These are phyloP conservation scores for Circinella minor DNA, from an alignment of 371 early-diverging fungal species.

Conservation along the genomic window DNA sequence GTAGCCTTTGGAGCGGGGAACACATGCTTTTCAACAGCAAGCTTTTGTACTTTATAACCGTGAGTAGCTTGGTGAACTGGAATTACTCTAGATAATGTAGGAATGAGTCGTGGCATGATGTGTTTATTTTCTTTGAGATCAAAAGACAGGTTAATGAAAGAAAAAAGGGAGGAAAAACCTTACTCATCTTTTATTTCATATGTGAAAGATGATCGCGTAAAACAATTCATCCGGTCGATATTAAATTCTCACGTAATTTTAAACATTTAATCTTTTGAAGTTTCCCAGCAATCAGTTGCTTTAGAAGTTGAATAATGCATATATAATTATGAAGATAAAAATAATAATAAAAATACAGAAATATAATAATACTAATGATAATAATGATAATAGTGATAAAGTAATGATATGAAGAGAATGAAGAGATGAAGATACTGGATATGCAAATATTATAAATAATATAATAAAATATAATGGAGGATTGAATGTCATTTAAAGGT, in stretches of 20 bases:
- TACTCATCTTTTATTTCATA: neutral
- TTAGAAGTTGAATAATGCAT: too few species aligned
- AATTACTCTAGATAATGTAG: conserved; percentile 17
- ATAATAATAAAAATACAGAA: too few species aligned
- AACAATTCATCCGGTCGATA: conserved; percentile 3
- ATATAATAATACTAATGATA: too few species aligned
- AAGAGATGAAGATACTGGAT: neutral
- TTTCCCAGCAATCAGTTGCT: too few species aligned
- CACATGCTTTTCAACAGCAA: conserved; percentile 37
- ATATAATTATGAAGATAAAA: too few species aligned
- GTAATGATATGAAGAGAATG: too few species aligned
- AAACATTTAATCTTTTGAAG: too few species aligned
- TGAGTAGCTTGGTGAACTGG: conserved; percentile 30
- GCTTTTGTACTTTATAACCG: conserved; percentile 29
- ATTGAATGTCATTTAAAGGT: neutral
- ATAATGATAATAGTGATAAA: too few species aligned
- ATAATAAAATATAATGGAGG: neutral
- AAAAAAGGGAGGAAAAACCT: conserved; percentile 1
- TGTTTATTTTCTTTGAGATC: too few species aligned
- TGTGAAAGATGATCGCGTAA: neutral
- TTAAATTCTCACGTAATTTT: neutral
- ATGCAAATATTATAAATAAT: neutral
- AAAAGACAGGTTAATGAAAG: too few species aligned
- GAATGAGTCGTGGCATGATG: conserved; percentile 22
- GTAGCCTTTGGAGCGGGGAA: conserved; percentile 25